A percentile compares a stretch with the other conserved stretches of the same genome.
phyloP scores from a whole-genome alignment of 192 early-diverging fungal genomes.

The Umbelopsis sp. region DNA sequence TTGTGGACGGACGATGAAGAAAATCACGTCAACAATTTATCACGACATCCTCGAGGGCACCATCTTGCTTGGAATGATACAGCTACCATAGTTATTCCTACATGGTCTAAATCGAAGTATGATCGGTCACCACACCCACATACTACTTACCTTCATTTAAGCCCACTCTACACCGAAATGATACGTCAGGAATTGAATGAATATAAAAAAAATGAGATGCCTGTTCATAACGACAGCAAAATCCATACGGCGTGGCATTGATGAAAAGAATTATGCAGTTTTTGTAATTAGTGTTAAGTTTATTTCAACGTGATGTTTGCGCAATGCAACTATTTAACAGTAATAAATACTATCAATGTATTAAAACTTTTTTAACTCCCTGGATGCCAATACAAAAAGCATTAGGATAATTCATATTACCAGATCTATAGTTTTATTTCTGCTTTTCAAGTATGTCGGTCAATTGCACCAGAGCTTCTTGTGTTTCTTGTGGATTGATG shows the following conservation, averaged over 20 bases:
- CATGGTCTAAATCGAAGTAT: conserved; percentile 16
- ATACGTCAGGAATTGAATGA: conserved; percentile 12
- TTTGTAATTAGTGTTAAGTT: no score
- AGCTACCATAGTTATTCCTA: conserved; percentile 15
- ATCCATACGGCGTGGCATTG: conserved; percentile 16
- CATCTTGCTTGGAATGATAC: conserved; percentile 15
- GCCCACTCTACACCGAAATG: background rate
- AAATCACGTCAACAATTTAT: background rate
- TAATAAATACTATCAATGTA: no score
- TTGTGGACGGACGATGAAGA: conserved; percentile 10
- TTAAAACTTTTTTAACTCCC: no score
- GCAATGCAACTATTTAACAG: no score
- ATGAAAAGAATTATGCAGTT: background rate
- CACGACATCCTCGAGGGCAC: background rate
- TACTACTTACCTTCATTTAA: conserved; percentile 10
- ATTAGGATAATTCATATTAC: no score
- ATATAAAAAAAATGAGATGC: conserved; percentile 18
- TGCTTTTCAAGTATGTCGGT: conserved; percentile 38
- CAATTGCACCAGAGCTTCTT: conserved; percentile 70
- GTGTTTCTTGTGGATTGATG: conserved; percentile 84
- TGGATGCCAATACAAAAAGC: no score
- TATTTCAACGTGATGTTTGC: no score
- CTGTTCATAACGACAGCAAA: conserved; percentile 7
- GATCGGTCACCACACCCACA: conserved; percentile 15
- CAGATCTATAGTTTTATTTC: background rate